Evolutionary conservation across 2,329 filamentous ascomycete genomes (phyloP).

Genomic region (Aureobasidium sp.): DNA sequence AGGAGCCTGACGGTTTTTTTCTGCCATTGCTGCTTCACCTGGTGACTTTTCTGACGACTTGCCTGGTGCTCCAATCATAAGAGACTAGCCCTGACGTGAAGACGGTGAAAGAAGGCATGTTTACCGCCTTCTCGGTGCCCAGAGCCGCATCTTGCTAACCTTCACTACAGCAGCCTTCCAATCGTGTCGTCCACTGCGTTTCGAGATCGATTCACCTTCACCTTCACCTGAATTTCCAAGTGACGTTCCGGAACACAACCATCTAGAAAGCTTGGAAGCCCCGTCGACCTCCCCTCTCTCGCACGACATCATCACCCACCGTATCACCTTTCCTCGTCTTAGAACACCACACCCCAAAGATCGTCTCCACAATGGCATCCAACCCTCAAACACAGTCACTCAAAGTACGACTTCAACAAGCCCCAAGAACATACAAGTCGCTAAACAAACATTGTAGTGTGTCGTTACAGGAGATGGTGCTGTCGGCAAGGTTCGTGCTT

Average conservation of each 20-base stretch:
- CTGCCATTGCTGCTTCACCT: slow-evolving; percentile 4
- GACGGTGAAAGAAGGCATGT: slow-evolving; percentile 14
- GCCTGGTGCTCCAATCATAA: background rate
- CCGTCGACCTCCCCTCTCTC: background rate
- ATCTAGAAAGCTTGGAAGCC: background rate
- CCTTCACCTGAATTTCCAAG: background rate
- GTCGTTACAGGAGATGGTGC: slow-evolving; percentile 99
- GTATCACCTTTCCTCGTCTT: background rate
- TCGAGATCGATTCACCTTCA: background rate
- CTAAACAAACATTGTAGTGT: slow-evolving; percentile 53
- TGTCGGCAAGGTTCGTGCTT: slow-evolving; percentile 80
- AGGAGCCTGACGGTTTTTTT: slow-evolving; percentile 9
- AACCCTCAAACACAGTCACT: slow-evolving; percentile 81
- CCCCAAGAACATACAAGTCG: slow-evolving; percentile 1
- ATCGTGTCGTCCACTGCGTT: background rate
- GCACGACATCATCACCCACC: slow-evolving; percentile 8
- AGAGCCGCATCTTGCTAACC: slow-evolving; percentile 7
- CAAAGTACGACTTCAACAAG: slow-evolving; percentile 57
- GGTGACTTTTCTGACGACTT: background rate
- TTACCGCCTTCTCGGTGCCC: slow-evolving; percentile 7
- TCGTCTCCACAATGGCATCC: slow-evolving; percentile 53
- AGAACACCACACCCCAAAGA: background rate
- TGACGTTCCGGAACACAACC: background rate
- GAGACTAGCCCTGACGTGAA: slow-evolving; percentile 1
- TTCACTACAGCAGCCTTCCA: slow-evolving; percentile 1